These are phyloP conservation scores for Ophiocordyceps camponoti-floridani DNA, from an alignment of 2,329 filamentous ascomycete species.

Conservation along the genomic window DNA sequence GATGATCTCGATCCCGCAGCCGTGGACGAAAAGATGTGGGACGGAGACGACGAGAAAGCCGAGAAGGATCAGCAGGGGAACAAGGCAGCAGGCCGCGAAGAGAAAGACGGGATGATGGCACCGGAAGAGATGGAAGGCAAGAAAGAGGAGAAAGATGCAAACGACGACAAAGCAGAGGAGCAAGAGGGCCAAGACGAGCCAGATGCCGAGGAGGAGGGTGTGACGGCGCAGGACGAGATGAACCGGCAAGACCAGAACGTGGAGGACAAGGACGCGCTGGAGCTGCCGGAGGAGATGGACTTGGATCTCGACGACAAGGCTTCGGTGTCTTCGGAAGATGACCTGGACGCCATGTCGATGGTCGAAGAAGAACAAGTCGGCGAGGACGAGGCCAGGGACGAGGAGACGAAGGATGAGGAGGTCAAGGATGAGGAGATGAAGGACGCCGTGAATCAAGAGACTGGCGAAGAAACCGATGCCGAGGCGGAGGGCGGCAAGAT, in stretches of 20 bases:
- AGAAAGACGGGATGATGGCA: slow-evolving; percentile 42
- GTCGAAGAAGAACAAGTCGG: slow-evolving; percentile 23
- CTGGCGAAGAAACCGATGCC: slow-evolving; percentile 40
- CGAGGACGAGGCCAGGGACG: slow-evolving; percentile 18
- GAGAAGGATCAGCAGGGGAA: slow-evolving; percentile 70
- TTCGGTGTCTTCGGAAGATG: slow-evolving; percentile 35
- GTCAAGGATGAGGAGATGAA: slow-evolving; percentile 17
- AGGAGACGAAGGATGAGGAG: slow-evolving; percentile 19
- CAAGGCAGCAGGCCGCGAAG: slow-evolving; percentile 50
- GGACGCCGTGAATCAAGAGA: slow-evolving; percentile 19
- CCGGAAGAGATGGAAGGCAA: slow-evolving; percentile 38
- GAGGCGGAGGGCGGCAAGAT: slow-evolving; percentile 29
- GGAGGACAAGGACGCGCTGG: slow-evolving; percentile 65
- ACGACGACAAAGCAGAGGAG: slow-evolving; percentile 17
- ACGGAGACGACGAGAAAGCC: slow-evolving; percentile 64
- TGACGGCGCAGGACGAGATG: slow-evolving; percentile 34
- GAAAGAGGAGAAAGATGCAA: slow-evolving; percentile 20
- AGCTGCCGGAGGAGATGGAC: slow-evolving; percentile 77
- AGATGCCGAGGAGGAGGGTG: slow-evolving; percentile 35
- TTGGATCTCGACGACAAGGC: slow-evolving; percentile 58
- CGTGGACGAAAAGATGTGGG: slow-evolving; percentile 98
- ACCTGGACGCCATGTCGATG: slow-evolving; percentile 39
- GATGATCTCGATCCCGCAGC: slow-evolving; percentile 79
- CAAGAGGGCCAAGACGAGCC: slow-evolving; percentile 25
- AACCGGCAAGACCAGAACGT: slow-evolving; percentile 55